Evolutionary conservation across 257 asterid genomes (phyloP).

Genomic region (Salvia hispanica): DNA sequence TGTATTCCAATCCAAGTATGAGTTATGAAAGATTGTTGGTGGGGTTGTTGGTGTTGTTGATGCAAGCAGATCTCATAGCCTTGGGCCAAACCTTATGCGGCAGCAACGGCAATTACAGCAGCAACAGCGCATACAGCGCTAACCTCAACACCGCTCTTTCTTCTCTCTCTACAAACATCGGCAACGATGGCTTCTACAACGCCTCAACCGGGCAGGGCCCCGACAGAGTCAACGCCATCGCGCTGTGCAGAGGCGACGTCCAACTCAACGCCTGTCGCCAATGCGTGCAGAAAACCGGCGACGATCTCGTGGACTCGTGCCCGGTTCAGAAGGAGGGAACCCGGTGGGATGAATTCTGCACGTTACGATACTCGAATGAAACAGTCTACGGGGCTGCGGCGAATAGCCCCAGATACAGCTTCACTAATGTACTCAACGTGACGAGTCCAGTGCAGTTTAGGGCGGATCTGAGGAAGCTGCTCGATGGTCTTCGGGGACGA

Average conservation of each 20-base stretch:
- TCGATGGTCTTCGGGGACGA: conserved; percentile 21
- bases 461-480: conserved; percentile 10
- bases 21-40: not conserved
- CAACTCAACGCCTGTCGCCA: not conserved
- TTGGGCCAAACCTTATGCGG: not conserved
- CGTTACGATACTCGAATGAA: conserved; percentile 39
- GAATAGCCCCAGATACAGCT: no score
- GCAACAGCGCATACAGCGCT: no score
- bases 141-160: no score
- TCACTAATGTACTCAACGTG: not conserved
- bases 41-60: not conserved
- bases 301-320: conserved; percentile 19
- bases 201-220: no score
- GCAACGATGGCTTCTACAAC: no score
- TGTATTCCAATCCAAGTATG: not conserved
- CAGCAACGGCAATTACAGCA: no score
- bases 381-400: conserved; percentile 13
- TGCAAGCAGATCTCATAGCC: not conserved
- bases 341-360: conserved; percentile 27
- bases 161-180: no score
- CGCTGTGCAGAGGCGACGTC: no score
- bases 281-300: not conserved
- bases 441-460: conserved; percentile 15
- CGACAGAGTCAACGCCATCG: no score
- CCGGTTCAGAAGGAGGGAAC: conserved; percentile 35